Conservation (phyloP, 129 eudicot species). For the Saussurea involucrata region DNA sequence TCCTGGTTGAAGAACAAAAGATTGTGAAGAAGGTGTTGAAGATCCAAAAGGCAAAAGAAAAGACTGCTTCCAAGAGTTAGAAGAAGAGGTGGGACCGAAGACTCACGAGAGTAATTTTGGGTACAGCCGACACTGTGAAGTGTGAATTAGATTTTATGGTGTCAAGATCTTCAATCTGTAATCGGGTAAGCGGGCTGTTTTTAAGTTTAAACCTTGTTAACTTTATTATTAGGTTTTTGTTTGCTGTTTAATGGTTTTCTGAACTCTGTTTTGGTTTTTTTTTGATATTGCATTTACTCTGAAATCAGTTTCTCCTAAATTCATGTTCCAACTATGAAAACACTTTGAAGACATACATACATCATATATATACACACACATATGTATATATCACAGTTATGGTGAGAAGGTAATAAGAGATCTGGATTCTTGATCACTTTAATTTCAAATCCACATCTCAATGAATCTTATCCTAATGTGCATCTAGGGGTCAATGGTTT, state of each 20-base stretch:
- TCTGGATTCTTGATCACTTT: too few relatives aligned
- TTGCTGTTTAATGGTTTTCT: conserved; percentile 16
- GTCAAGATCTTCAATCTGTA: conserved; percentile 21
- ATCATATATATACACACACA: background rate
- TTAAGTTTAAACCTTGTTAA: conserved; percentile 20
- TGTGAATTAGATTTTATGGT: background rate
- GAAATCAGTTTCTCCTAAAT: background rate
- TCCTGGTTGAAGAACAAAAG: conserved; percentile 88
- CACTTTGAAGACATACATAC: background rate
- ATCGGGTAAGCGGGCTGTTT: background rate
- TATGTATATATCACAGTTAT: too few relatives aligned
- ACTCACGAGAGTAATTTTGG: conserved; percentile 33
- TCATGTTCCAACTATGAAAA: background rate
- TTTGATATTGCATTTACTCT: conserved; percentile 10
- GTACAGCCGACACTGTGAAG: background rate
- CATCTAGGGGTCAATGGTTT: too few relatives aligned
- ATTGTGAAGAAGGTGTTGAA: conserved; percentile 89
- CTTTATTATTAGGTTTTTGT: conserved; percentile 17
- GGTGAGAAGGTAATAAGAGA: too few relatives aligned
- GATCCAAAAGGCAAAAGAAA: conserved; percentile 82
- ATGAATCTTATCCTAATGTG: too few relatives aligned
- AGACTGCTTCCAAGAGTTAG: conserved; percentile 55
- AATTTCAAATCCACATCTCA: too few relatives aligned
- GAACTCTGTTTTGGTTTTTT: conserved; percentile 7
- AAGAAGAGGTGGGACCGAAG: background rate